Evolutionary conservation across 495 filamentous ascomycete genomes (phyloP).

Genomic region (Podospora tetraspora): DNA sequence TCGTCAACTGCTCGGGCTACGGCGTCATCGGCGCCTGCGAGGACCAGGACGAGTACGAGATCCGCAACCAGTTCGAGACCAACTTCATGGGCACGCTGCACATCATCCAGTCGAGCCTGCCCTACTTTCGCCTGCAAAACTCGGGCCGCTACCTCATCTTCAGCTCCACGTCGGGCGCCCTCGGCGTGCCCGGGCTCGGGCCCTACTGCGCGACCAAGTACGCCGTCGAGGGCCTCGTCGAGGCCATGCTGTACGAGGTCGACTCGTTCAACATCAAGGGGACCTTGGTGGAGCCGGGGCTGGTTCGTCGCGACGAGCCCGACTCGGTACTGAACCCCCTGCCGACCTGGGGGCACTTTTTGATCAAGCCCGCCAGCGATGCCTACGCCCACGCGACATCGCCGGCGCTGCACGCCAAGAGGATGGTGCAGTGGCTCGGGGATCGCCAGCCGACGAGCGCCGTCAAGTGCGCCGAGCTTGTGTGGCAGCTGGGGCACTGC

Average conservation of each 20-base stretch:
- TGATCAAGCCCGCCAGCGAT: conserved; percentile 77
- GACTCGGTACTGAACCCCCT: conserved; percentile 48
- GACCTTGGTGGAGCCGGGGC: conserved; percentile 85
- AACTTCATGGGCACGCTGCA: conserved; percentile 93
- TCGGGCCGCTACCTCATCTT: conserved; percentile 88
- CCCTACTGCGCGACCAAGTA: conserved; percentile 97
- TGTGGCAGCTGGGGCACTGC: conserved; percentile 95
- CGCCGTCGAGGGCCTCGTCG: conserved; percentile 88
- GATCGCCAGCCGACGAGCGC: conserved; percentile 89
- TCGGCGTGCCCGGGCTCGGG: conserved; percentile 85
- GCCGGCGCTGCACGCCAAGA: conserved; percentile 81
- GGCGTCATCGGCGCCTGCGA: conserved; percentile 95
- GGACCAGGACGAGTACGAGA: conserved; percentile 91
- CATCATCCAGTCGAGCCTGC: conserved; percentile 84
- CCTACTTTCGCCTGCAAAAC: conserved; percentile 74
- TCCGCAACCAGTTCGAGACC: conserved; percentile 93
- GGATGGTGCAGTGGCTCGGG: conserved; percentile 93
- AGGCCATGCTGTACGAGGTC: conserved; percentile 92
- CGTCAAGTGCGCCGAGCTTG: conserved; percentile 88
- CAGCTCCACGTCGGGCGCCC: conserved; percentile 79
- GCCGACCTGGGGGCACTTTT: conserved; percentile 84
- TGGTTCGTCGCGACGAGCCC: conserved; percentile 71
- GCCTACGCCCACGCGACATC: conserved; percentile 70
- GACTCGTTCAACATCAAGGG: conserved; percentile 88
- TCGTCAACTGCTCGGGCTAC: conserved; percentile 88